phyloP scores from a whole-genome alignment of 73 alveolate genomes.

The Paramecium pentaurelia region DNA sequence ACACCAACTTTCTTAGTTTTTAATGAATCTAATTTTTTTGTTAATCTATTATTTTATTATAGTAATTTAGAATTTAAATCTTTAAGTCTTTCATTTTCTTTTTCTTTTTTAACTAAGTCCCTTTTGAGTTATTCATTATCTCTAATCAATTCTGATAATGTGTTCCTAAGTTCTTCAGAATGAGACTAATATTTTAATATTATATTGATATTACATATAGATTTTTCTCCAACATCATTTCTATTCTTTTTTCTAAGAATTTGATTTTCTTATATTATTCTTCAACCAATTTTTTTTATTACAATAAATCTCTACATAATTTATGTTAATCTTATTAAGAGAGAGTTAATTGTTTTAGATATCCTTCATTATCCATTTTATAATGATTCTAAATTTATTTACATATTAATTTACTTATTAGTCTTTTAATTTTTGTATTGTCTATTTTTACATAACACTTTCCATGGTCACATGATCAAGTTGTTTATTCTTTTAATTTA shows the following conservation, averaged over 20 bases:
- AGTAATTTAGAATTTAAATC: slow-evolving; percentile 5
- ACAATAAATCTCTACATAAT: background rate
- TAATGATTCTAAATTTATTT: background rate
- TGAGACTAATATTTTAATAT: background rate
- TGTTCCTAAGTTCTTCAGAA: background rate
- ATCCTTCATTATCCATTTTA: background rate
- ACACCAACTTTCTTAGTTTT: slow-evolving; percentile 11
- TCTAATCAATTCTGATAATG: slow-evolving; percentile 2
- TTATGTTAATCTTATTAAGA: background rate
- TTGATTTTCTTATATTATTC: slow-evolving; percentile 10
- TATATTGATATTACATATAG: background rate
- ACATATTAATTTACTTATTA: background rate
- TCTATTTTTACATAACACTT: background rate
- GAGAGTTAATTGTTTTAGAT: background rate
- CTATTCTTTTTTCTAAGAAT: slow-evolving; percentile 15
- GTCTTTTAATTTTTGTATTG: slow-evolving; percentile 3
- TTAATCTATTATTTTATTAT: background rate
- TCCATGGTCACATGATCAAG: background rate
- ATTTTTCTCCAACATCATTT: slow-evolving; percentile 32
- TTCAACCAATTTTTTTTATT: background rate
- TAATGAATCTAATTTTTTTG: background rate
- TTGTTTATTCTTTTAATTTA: background rate
- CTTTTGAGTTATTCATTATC: slow-evolving; percentile 38
- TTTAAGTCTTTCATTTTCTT: slow-evolving; percentile 31
- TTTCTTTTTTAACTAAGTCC: background rate